These are phyloP conservation scores for Mycena rebaudengoi DNA, from an alignment of 768 basidiomycete genomes.

Conservation along the genomic window DNA sequence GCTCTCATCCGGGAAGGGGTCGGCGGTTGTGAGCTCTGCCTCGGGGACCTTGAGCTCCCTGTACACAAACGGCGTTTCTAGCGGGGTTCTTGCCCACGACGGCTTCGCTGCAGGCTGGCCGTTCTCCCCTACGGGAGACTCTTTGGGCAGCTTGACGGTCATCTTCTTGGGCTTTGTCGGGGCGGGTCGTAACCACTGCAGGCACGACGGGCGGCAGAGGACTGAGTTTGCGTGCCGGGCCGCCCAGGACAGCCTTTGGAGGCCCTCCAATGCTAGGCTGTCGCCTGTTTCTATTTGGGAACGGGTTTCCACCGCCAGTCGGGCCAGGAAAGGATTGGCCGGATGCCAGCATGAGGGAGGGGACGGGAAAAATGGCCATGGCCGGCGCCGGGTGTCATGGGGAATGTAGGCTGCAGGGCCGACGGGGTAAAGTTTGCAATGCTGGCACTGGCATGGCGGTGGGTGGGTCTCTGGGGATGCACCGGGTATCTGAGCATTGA, in stretches of 20 bases:
- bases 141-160: conserved; percentile 76
- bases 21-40: conserved; percentile 53
- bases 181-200: conserved; percentile 31
- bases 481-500: conserved; percentile 56
- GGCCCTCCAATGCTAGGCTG: conserved; percentile 85
- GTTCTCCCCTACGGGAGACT: conserved; percentile 57
- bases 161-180: conserved; percentile 71
- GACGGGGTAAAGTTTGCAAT: conserved; percentile 70
- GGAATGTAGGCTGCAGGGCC: conserved; percentile 64
- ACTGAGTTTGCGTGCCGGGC: conserved; percentile 79
- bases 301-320: conserved; percentile 50
- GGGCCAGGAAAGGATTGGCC: conserved; percentile 47
- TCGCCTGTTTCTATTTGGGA: conserved; percentile 69
- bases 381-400: conserved; percentile 67
- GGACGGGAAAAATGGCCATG: conserved; percentile 65
- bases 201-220: conserved; percentile 57
- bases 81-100: conserved; percentile 69
- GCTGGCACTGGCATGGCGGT: conserved; percentile 66
- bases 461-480: conserved; percentile 62
- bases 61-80: conserved; percentile 43
- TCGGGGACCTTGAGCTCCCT: conserved; percentile 33
- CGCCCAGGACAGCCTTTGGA: conserved; percentile 87
- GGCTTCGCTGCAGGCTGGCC: conserved; percentile 52
- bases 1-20: conserved; percentile 70
- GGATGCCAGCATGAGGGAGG: conserved; percentile 54